Evolutionary conservation across 2,329 filamentous ascomycete genomes (phyloP).

Genomic region (Fusarium sp.): DNA sequence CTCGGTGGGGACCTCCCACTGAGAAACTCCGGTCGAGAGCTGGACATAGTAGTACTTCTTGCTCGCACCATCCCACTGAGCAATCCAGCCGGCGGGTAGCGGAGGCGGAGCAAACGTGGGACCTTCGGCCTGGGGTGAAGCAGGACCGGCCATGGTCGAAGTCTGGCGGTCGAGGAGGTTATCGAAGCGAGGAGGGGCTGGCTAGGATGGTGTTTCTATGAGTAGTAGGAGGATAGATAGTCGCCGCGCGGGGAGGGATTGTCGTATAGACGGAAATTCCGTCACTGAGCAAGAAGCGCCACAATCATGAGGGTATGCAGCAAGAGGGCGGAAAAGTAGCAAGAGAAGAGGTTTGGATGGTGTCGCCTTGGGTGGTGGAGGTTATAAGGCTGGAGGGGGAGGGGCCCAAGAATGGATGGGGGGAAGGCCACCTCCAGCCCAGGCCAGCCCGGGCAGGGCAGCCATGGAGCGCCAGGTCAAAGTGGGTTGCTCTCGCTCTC

Average conservation of each 20-base stretch:
- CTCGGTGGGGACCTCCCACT: slow-evolving; percentile 78
- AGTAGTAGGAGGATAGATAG: slow-evolving; percentile 2
- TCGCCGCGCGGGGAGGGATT: slow-evolving; percentile 19
- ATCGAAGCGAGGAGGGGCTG: slow-evolving; percentile 19
- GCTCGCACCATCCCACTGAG: slow-evolving; percentile 73
- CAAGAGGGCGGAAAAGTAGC: slow-evolving; percentile 11
- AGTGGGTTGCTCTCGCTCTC: slow-evolving; percentile 14
- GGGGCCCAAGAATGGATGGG: slow-evolving; percentile 26
- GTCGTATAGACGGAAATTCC: slow-evolving; percentile 37
- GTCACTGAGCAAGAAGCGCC: slow-evolving; percentile 40
- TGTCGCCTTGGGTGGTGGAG: slow-evolving; percentile 36
- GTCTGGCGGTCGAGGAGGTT: slow-evolving; percentile 27
- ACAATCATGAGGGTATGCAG: slow-evolving; percentile 39
- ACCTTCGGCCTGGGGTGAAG: slow-evolving; percentile 68
- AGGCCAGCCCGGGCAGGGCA: neutral
- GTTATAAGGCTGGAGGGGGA: slow-evolving; percentile 35
- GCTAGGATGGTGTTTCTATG: neutral
- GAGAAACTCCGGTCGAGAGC: slow-evolving; percentile 75
- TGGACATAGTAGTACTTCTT: slow-evolving; percentile 79
- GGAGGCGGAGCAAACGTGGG: slow-evolving; percentile 69
- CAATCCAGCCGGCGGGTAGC: slow-evolving; percentile 74
- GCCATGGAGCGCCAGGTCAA: neutral
- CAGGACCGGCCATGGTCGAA: slow-evolving; percentile 64
- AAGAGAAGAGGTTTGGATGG: slow-evolving; percentile 34
- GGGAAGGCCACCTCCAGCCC: neutral